Percentiles rank a stretch among this genome's conserved stretches.
Evolutionary conservation across 345 rosid genomes (phyloP).

Genomic region (Dovyalis caffra): DNA sequence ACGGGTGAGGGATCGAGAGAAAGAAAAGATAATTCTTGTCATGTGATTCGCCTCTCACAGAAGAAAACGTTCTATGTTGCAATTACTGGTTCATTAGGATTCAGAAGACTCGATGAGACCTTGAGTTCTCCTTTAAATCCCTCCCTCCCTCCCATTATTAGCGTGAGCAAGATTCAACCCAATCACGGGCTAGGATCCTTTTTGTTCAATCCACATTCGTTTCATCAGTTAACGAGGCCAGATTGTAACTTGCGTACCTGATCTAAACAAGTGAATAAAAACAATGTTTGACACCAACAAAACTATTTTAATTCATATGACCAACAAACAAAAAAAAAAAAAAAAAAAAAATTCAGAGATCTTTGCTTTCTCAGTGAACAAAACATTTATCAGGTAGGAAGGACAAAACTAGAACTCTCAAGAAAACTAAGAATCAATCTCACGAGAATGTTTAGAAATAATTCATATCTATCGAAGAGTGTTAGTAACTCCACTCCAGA

Average conservation of each 20-base stretch:
- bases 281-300: neutral
- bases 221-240: neutral
- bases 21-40: too few species aligned
- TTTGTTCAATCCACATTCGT: neutral
- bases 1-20: too few species aligned
- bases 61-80: too few species aligned
- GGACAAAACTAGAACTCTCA: constrained; percentile 9
- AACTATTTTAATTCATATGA: neutral
- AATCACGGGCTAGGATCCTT: neutral
- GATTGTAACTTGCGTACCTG: neutral
- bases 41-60: too few species aligned
- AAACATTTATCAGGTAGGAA: neutral
- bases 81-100: too few species aligned
- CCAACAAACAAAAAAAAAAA: neutral
- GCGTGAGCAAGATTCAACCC: too few species aligned
- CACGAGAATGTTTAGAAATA: neutral
- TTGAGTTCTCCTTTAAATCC: too few species aligned
- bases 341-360: neutral
- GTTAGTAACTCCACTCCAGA: neutral
- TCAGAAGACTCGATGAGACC: neutral
- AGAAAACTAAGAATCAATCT: constrained; percentile 3
- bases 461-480: neutral
- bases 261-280: neutral
- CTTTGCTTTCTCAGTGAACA: neutral
- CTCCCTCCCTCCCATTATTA: too few species aligned